Evolutionary conservation across 2,329 filamentous ascomycete genomes (phyloP).

Genomic region (Hymenotorrendiella dingleyae): DNA sequence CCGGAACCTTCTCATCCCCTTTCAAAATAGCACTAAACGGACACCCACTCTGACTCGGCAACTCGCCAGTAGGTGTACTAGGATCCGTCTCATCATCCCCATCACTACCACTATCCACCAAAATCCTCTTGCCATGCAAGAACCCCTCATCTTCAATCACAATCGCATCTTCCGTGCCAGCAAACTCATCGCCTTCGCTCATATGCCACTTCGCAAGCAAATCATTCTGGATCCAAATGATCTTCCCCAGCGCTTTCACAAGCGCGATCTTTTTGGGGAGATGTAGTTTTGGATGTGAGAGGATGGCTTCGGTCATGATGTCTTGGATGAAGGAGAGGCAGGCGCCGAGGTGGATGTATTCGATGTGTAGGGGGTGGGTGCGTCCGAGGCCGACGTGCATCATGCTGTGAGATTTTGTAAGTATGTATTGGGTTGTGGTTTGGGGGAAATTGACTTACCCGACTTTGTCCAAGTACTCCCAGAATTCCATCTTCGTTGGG

Average conservation of each 20-base stretch:
- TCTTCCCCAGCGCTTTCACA: slow-evolving; percentile 70
- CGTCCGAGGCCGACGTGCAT: slow-evolving; percentile 61
- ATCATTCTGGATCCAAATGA: slow-evolving; percentile 84
- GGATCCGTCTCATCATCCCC: no score
- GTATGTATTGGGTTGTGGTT: background rate
- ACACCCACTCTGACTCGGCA: no score
- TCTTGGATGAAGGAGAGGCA: slow-evolving; percentile 71
- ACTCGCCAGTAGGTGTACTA: no score
- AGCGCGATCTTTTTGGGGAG: slow-evolving; percentile 65
- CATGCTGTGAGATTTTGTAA: slow-evolving; percentile 6
- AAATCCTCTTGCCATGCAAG: slow-evolving; percentile 55
- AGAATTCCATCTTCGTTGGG: slow-evolving; percentile 22
- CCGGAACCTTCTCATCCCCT: no score
- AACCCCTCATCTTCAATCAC: slow-evolving; percentile 58
- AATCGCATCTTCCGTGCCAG: slow-evolving; percentile 39
- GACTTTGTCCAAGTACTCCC: slow-evolving; percentile 20
- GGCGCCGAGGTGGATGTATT: slow-evolving; percentile 71
- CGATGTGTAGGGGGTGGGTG: slow-evolving; percentile 57
- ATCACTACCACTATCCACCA: slow-evolving; percentile 32
- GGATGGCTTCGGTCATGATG: slow-evolving; percentile 67
- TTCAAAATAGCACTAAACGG: no score
- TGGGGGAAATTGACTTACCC: slow-evolving; percentile 14
- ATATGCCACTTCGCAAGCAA: slow-evolving; percentile 73
- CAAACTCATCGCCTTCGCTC: slow-evolving; percentile 30
- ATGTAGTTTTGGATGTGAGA: slow-evolving; percentile 52